phyloP scores from a whole-genome alignment of 257 asterid genomes.

The Solanum gracilifrons region DNA sequence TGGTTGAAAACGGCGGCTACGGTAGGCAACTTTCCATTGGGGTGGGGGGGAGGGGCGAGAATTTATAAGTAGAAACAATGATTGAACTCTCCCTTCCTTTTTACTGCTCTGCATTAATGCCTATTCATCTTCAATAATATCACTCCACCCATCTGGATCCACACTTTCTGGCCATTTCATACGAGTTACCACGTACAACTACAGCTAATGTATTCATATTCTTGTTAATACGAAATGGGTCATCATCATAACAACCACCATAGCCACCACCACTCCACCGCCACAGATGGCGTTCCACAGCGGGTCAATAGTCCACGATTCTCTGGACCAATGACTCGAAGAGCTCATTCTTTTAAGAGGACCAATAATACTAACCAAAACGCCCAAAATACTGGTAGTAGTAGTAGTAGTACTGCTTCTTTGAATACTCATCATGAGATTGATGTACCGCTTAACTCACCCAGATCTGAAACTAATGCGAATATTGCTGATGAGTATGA shows the following conservation, averaged over 20 bases:
- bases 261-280: constrained; percentile 35
- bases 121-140: not conserved
- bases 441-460: constrained; percentile 72
- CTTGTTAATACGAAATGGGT: constrained; percentile 27
- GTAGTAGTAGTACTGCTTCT: not conserved
- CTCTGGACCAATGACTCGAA: constrained; percentile 87
- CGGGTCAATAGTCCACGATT: constrained; percentile 90
- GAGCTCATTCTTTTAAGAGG: constrained; percentile 78
- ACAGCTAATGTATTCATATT: not conserved
- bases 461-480: constrained; percentile 61
- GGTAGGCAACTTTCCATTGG: not conserved
- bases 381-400: constrained; percentile 1
- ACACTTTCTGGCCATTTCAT: not conserved
- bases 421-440: constrained; percentile 40
- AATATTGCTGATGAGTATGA: constrained; percentile 41
- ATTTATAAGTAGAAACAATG: not conserved
- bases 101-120: not conserved
- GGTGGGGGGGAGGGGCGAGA: not conserved
- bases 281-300: constrained; percentile 59
- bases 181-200: not conserved
- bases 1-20: constrained; percentile 5
- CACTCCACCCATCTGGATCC: not conserved
- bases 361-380: constrained; percentile 22
- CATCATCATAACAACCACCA: constrained; percentile 70
- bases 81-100: not conserved